Evolutionary conservation across 2,329 filamentous ascomycete species (phyloP).

Genomic region (Colletotrichum sidae): DNA sequence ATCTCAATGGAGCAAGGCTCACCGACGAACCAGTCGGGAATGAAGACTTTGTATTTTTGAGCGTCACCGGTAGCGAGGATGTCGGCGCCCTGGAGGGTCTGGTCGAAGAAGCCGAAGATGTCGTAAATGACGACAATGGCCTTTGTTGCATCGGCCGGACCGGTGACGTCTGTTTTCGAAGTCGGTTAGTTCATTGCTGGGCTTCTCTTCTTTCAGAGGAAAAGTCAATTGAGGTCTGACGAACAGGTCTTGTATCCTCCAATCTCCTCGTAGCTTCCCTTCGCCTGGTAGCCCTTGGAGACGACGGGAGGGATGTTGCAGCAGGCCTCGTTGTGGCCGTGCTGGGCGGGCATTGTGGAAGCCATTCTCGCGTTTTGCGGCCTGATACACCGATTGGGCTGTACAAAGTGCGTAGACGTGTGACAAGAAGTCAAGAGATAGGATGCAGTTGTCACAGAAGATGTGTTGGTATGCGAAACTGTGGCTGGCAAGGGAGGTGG

Average conservation of each 20-base stretch:
- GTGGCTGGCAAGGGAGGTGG: not conserved
- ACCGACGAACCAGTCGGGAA: slow-evolving; percentile 92
- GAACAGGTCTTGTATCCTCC: slow-evolving; percentile 65
- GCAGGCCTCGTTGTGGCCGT: slow-evolving; percentile 67
- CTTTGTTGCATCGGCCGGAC: slow-evolving; percentile 61
- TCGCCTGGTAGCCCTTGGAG: slow-evolving; percentile 64
- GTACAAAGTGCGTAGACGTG: not conserved
- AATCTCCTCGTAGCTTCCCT: slow-evolving; percentile 68
- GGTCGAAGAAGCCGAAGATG: slow-evolving; percentile 78
- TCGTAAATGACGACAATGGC: slow-evolving; percentile 74
- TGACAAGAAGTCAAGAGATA: slow-evolving; percentile 8
- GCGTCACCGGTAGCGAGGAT: slow-evolving; percentile 68
- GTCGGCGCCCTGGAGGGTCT: slow-evolving; percentile 78
- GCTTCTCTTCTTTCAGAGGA: not conserved
- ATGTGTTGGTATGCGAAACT: slow-evolving; percentile 21
- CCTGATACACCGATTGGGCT: slow-evolving; percentile 3
- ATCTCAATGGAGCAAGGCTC: slow-evolving; percentile 68
- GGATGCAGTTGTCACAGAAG: not conserved
- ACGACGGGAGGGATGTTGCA: slow-evolving; percentile 70
- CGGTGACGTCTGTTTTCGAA: slow-evolving; percentile 57
- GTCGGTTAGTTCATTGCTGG: not conserved
- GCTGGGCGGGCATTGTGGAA: slow-evolving; percentile 61
- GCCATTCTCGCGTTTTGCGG: slow-evolving; percentile 48
- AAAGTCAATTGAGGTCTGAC: slow-evolving; percentile 22
- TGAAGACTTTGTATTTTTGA: slow-evolving; percentile 85